Evolutionary conservation across 1,139 yeast species (phyloP), one percentile per base, ranked within the genome.

Genomic region (Meyerozyma sp.): DNA sequence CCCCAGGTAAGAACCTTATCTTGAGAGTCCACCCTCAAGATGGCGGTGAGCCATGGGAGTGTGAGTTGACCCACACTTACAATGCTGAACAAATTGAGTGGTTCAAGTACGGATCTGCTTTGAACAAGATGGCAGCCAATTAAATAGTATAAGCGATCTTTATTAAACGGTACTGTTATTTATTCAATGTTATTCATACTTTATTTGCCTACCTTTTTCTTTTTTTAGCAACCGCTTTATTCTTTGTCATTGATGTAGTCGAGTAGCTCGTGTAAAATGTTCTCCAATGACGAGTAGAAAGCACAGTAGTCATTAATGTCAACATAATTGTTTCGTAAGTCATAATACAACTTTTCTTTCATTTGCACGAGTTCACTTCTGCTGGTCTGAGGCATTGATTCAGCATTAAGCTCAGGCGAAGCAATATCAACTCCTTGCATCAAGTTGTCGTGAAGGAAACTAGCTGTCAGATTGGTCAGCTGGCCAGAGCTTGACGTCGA

Each of bases 91-190:
- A 93, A 81, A 84, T 93, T 66, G 97, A 89, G 68, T 93, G 98
- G 98, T 93, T 93, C 88, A 91, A 87, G 82, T 81, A 86, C 62
- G 98, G 98, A 79, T 90, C 97, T 60, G 98, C 98, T 67, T 84
- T 93, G 76, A 93, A 93, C 87, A 88, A 85, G 81, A 91, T 93
- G 95, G 91, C 95, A 61, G 73, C 84, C 57, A 47, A 26, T 39
- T 41, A 34, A 34, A 21, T 34, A 34, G 26, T 18, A 30, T 32
- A 44, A 38, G 42, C 27, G 43, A 42, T 40, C 42, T 41, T 21
- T 27, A 4, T 32, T 44, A 40, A 42, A 35, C 39, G 25, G 34
- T 39, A 23, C 37, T 34, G 37, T 34, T 34, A 34, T 34, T 34
- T 34, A 34, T 34, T 34, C 37, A 34, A 34, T 34, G 37, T 34